Conservation (phyloP, 2,329 filamentous ascomycete genomes). For the Neospermospora avenae region DNA sequence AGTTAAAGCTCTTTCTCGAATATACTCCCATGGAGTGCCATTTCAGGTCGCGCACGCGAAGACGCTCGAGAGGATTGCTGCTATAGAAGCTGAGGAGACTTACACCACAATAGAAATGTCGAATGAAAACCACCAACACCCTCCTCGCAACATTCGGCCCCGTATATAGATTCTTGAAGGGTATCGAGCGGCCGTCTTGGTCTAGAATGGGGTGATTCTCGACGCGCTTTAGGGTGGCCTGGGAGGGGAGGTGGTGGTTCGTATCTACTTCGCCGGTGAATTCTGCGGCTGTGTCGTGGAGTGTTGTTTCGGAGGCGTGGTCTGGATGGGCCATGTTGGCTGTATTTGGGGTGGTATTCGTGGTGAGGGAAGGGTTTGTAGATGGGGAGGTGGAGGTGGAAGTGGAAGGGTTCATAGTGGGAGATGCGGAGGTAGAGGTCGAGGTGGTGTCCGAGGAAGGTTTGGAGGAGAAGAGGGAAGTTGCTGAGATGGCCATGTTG, state of each 20-base stretch:
- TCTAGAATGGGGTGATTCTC: constrained; percentile 38
- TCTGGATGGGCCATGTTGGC: neutral
- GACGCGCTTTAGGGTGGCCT: constrained; percentile 47
- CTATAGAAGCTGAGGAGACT: too few species aligned
- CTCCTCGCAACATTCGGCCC: constrained; percentile 34
- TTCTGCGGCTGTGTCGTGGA: constrained; percentile 39
- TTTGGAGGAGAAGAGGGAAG: constrained; percentile 3
- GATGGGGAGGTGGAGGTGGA: neutral
- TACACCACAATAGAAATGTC: constrained; percentile 40
- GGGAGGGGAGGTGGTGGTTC: constrained; percentile 52
- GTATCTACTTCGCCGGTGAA: constrained; percentile 55
- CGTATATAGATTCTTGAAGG: constrained; percentile 36
- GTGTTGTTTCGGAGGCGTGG: constrained; percentile 4
- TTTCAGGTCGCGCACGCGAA: too few species aligned
- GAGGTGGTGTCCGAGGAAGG: too few species aligned
- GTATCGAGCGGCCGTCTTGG: constrained; percentile 30
- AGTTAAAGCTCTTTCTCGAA: neutral
- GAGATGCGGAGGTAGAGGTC: neutral
- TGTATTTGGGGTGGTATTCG: neutral
- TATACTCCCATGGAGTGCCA: too few species aligned
- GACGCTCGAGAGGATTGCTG: too few species aligned
- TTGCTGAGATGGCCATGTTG: neutral
- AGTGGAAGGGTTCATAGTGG: neutral
- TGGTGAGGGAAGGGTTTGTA: neutral
- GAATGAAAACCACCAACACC: constrained; percentile 37